Conservation (phyloP, 2,329 filamentous ascomycete genomes). For the Ilyonectria destructans region DNA sequence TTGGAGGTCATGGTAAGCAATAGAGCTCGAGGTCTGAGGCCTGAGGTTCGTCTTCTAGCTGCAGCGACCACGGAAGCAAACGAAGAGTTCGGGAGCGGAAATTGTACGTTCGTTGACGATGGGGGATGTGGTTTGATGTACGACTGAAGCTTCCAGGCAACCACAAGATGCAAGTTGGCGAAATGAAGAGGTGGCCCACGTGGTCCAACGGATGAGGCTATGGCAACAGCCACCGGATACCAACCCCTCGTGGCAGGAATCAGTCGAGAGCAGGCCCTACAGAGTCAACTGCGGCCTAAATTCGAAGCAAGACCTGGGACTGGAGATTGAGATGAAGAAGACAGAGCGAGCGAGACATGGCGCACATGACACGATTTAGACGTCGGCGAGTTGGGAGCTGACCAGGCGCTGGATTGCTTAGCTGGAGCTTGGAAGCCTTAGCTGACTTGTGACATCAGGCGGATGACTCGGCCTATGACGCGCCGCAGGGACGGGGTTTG, state of each 20-base stretch:
- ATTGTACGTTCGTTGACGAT: conserved; percentile 1
- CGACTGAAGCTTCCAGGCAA: conserved; percentile 3
- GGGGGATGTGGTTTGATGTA: conserved; percentile 23
- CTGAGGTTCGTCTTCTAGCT: background rate
- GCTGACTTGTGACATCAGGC: conserved; percentile 46
- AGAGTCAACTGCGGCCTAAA: conserved; percentile 18
- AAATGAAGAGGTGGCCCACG: conserved; percentile 17
- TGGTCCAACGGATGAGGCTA: conserved; percentile 20
- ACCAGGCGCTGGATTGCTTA: conserved; percentile 14
- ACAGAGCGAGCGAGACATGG: conserved; percentile 40
- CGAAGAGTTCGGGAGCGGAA: conserved; percentile 3
- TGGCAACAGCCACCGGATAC: conserved; percentile 1
- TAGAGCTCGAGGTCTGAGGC: conserved; percentile 9
- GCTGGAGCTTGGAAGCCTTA: conserved; percentile 24
- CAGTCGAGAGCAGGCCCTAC: background rate
- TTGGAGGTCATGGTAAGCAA: conserved; percentile 47
- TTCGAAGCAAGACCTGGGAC: conserved; percentile 6
- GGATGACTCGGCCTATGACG: conserved; percentile 48
- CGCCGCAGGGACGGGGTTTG: conserved; percentile 35
- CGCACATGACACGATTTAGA: conserved; percentile 44
- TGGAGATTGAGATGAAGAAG: conserved; percentile 27
- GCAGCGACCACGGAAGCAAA: conserved; percentile 4
- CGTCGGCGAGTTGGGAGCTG: conserved; percentile 13
- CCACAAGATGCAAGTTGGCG: background rate
- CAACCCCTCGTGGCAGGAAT: conserved; percentile 17